Conservation (phyloP, 1,284 basidiomycete species). For the Microbotryum violaceum region DNA sequence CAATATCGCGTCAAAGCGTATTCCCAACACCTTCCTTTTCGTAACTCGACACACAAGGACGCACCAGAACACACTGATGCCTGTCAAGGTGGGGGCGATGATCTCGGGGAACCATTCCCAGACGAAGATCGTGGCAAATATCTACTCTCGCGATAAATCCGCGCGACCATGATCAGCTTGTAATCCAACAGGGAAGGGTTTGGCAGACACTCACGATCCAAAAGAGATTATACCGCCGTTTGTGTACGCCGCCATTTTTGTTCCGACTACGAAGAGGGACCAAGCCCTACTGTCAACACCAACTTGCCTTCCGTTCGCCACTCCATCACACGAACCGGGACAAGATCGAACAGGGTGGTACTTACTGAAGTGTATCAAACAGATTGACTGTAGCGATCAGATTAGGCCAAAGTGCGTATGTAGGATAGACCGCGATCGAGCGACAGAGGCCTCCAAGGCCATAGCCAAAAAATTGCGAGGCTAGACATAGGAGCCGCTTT, state of each 20-base stretch:
- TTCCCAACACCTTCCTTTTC: too few relatives aligned
- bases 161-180: too few relatives aligned
- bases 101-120: conserved; percentile 44
- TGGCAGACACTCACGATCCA: conserved; percentile 15
- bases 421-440: conserved; percentile 6
- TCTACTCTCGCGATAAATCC: too few relatives aligned
- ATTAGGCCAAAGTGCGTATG: conserved; percentile 4
- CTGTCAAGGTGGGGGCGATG: conserved; percentile 40
- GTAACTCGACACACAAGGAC: conserved; percentile 49
- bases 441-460: conserved; percentile 7
- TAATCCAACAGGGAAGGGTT: too few relatives aligned
- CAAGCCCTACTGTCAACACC: conserved; percentile 52
- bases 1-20: too few relatives aligned
- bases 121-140: conserved; percentile 28
- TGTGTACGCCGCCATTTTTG: conserved; percentile 35
- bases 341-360: neutral
- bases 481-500: neutral
- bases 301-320: conserved; percentile 46
- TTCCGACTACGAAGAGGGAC: conserved; percentile 44
- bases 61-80: conserved; percentile 51
- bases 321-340: neutral
- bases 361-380: conserved; percentile 48
- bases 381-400: conserved; percentile 48
- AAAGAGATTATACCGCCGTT: conserved; percentile 24
- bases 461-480: conserved; percentile 38